A percentile compares a stretch with the other conserved stretches of the same genome.
Evolutionary conservation across 768 basidiomycete genomes (phyloP).

Genomic region (Lactarius indigo): DNA sequence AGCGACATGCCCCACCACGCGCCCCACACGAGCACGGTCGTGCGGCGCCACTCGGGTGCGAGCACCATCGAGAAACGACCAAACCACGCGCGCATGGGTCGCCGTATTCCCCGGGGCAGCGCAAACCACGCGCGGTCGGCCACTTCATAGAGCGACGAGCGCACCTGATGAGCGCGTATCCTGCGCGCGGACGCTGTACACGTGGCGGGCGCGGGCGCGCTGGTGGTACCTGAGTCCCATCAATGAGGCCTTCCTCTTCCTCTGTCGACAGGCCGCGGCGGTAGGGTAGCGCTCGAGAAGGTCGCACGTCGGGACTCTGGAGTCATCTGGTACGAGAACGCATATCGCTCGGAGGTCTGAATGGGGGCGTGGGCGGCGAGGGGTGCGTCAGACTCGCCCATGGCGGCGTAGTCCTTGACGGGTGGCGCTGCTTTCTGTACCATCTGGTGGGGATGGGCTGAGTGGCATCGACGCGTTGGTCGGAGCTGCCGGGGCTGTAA

Average conservation of each 20-base stretch:
- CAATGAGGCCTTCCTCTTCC: slow-evolving; percentile 1
- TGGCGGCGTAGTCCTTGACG: slow-evolving; percentile 25
- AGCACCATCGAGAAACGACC: slow-evolving; percentile 68
- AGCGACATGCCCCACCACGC: slow-evolving; percentile 75
- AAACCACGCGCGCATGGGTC: slow-evolving; percentile 65
- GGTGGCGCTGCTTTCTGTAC: not conserved
- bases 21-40: slow-evolving; percentile 76
- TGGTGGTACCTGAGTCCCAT: not conserved
- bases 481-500: not conserved
- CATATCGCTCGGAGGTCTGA: slow-evolving; percentile 2
- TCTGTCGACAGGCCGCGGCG: not conserved
- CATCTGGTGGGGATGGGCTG: slow-evolving; percentile 3
- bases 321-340: slow-evolving; percentile 2
- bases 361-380: not conserved
- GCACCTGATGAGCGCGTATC: slow-evolving; percentile 24
- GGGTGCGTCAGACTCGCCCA: slow-evolving; percentile 29
- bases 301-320: not conserved
- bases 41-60: slow-evolving; percentile 68
- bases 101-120: slow-evolving; percentile 53
- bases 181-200: not conserved
- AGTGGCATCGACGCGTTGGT: slow-evolving; percentile 9
- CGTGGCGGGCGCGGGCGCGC: slow-evolving; percentile 17
- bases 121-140: slow-evolving; percentile 41
- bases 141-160: slow-evolving; percentile 44
- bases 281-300: not conserved